Evolutionary conservation across 164 flowering plant genomes (phyloP).

Genomic region (Aristolochia fimbriata): DNA sequence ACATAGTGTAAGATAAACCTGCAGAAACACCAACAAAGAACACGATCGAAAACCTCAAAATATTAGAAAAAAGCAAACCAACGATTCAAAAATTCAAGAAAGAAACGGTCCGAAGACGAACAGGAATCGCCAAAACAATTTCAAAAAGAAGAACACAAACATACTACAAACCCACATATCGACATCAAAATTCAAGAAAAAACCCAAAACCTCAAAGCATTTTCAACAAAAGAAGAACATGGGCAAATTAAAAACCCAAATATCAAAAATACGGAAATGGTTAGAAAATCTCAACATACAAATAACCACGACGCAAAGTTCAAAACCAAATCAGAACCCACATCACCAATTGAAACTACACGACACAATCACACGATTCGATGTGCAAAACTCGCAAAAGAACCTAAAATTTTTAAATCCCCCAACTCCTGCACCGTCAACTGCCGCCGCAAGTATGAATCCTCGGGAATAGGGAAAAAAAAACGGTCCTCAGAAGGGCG

Average conservation of each 20-base stretch:
- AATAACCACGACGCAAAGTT: not conserved
- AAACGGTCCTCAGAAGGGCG: not conserved
- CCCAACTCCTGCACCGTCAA: not conserved
- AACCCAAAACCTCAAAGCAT: not conserved
- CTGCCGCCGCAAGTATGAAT: not conserved
- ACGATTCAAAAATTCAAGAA: not conserved
- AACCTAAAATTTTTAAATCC: not conserved
- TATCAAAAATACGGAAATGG: not conserved
- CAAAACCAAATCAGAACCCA: not conserved
- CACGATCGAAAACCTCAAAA: not conserved
- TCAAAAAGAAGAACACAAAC: not conserved
- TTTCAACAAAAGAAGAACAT: not conserved
- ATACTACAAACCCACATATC: not conserved
- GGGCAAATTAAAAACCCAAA: not conserved
- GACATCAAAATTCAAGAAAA: not conserved
- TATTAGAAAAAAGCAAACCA: not conserved
- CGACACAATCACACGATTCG: not conserved
- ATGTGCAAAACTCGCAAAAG: not conserved
- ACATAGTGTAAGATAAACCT: constrained; percentile 80
- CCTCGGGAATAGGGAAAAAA: not conserved
- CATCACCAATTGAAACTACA: not conserved
- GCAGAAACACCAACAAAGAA: not conserved
- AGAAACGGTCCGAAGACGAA: not conserved
- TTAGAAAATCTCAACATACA: not conserved
- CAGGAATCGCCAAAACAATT: not conserved